Conservation (phyloP, 2,329 filamentous ascomycete species). For the Fonsecaea erecta region DNA sequence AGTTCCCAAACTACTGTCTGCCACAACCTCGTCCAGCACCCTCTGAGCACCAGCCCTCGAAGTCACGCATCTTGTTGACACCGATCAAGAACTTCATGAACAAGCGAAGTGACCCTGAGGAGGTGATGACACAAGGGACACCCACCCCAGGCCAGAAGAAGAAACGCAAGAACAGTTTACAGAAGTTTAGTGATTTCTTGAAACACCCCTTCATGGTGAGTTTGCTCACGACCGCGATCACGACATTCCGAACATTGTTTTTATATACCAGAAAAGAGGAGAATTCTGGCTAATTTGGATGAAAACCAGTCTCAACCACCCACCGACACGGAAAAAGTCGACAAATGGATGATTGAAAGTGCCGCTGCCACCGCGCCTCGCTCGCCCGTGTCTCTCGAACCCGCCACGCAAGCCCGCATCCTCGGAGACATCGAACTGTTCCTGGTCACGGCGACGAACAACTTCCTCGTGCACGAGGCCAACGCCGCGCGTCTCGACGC, state of each 20-base stretch:
- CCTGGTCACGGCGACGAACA: constrained; percentile 51
- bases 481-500: constrained; percentile 45
- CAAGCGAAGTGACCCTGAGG: neutral
- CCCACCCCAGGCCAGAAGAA: neutral
- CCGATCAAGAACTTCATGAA: neutral
- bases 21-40: neutral
- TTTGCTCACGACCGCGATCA: too few species aligned
- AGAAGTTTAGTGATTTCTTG: neutral
- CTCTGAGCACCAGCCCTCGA: neutral
- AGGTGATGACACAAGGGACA: neutral
- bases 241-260: too few species aligned
- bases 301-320: neutral
- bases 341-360: neutral
- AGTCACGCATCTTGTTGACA: neutral
- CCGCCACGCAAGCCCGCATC: constrained; percentile 49
- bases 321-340: neutral
- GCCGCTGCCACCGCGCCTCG: neutral
- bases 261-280: too few species aligned
- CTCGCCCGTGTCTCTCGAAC: constrained; percentile 46
- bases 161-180: neutral
- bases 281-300: neutral
- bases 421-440: constrained; percentile 54
- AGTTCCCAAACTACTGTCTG: neutral
- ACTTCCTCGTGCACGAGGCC: constrained; percentile 51
- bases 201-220: constrained; percentile 4